Base-by-base conservation (phyloP, 164 flowering plant genomes). In the Berberis thunbergii region DNA sequence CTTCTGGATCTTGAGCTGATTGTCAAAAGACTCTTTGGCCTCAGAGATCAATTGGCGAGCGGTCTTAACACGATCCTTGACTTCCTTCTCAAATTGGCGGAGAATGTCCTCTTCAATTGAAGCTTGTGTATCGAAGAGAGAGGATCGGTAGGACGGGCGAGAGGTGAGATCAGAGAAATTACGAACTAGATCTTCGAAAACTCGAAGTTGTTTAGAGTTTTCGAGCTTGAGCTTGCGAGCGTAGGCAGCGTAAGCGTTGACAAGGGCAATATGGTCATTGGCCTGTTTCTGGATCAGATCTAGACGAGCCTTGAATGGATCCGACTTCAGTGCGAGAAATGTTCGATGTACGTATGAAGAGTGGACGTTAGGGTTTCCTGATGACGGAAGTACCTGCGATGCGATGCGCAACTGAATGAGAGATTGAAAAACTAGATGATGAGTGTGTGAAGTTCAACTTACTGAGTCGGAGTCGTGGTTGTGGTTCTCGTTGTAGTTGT, bases 1-100 rank as follows among this genome's bases (percentile, higher is more conserved):
- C 76, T 93, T 93, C 83, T 90, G 98, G 65, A 93, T 93, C 81
- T 93, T 93, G 50, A 93, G 64, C 82, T 90, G 97, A 72, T 88
- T 93, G 72, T 93, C 97, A 63, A 86, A 93, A 3, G 87, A 85
- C 75, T 93, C 98, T 65, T 93, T 93, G 0, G 90, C 61, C 63
- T 93, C 98, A 0, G 70, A 80, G 43, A 93, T 82, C 80, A 90
- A 70, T 59, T 73, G 61, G 50, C 98, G 69, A 1, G 92, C 86
- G 59, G 72, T 50, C 72, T 90, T 93, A 54, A 90, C 84, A 60
- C 75, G 80, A 52, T 93, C 97, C 74, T 93, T 93, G 41, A 84
- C 88, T 72, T 93, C 97, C 79, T 88, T 93, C 84, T 93, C 98
- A 61, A 90, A 87, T 63, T 86, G 94, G 73, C 86, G 74, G 61